phyloP scores from a whole-genome alignment of 495 filamentous ascomycete species.

The Cercophora scortea region DNA sequence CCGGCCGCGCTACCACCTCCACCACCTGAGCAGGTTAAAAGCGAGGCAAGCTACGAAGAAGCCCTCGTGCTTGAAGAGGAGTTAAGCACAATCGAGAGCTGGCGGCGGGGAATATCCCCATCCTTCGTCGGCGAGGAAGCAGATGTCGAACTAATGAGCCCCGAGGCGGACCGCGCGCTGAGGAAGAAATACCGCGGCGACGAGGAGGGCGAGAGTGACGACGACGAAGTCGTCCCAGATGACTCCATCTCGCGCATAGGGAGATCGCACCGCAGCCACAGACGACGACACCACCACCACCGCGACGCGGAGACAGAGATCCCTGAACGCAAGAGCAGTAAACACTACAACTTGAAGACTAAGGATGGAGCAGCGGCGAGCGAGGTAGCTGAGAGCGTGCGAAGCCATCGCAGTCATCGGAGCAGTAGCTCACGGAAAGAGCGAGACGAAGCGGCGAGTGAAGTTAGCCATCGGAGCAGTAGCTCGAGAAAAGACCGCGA shows the following conservation, averaged over 20 bases:
- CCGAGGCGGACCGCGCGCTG: slow-evolving; percentile 56
- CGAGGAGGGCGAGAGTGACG: slow-evolving; percentile 5
- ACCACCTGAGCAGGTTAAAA: not conserved
- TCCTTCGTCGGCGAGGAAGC: slow-evolving; percentile 61
- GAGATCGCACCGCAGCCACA: slow-evolving; percentile 4
- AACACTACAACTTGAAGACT: slow-evolving; percentile 15
- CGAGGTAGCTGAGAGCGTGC: slow-evolving; percentile 15
- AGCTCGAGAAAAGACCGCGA: not conserved
- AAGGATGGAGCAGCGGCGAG: not conserved
- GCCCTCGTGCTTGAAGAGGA: slow-evolving; percentile 42
- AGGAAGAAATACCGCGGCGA: slow-evolving; percentile 22
- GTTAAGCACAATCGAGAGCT: slow-evolving; percentile 65
- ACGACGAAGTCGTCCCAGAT: slow-evolving; percentile 9
- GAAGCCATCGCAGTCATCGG: slow-evolving; percentile 18
- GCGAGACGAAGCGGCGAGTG: not conserved
- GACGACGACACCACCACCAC: slow-evolving; percentile 1
- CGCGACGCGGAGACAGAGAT: slow-evolving; percentile 13
- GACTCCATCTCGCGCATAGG: slow-evolving; percentile 20
- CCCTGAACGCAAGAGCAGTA: slow-evolving; percentile 22
- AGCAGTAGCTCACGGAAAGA: no score
- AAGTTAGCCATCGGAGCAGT: not conserved
- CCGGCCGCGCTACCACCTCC: not conserved
- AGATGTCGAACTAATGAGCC: slow-evolving; percentile 81
- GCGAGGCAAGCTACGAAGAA: slow-evolving; percentile 31
- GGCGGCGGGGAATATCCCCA: slow-evolving; percentile 68